Base-by-base conservation (phyloP, 2,329 filamentous ascomycete species). In the Onygenales sp. region DNA sequence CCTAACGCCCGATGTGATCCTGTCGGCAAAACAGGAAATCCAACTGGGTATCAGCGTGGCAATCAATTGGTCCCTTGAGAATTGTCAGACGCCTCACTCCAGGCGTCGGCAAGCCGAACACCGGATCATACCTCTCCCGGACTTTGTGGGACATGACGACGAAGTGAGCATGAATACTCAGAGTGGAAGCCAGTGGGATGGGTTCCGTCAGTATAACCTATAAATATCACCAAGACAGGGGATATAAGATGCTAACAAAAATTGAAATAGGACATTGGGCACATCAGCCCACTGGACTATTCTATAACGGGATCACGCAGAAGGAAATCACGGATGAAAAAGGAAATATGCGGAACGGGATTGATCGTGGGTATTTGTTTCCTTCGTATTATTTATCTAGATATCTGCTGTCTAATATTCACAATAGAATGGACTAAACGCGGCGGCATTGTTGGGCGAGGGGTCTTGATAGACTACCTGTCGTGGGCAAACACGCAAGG, bases 81-180 rank as follows among this genome's bases (percentile, higher is more conserved):
- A 44, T 14, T 50, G 58, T n/a, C 44, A 59, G 21, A 52, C 35
- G 5, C 68, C 68, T 3, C 64, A 64, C 5, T 69, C 69, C 51
- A 60, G 59, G 2, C 62, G 69, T 35, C 67, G 66, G 47, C 61
- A 61, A 2, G 59, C 70, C 4, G 62, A 63, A 7, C 69, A 72
- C 54, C 69, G 66, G 49, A 62, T 69, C 35, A 59, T 66, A 33
- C 57, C 54, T 48, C 66, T 70, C 51, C 51, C 58, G n/a, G 54
- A 57, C n/a, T 14, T 50, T 14, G 17, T 36, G 7, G 50, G 53
- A 57, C 75, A 72, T 65, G 76, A 80, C 33, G 77, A 80, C 51
- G 73, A 79, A 57, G 59, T 81, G 6, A 65, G 69, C 2, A 75
- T 83, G 67, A 82, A 82, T 62, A 82, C 79, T 0, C 79, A 83